Evolutionary conservation across 768 basidiomycete genomes (phyloP).

Genomic region (Naematelia encephala): DNA sequence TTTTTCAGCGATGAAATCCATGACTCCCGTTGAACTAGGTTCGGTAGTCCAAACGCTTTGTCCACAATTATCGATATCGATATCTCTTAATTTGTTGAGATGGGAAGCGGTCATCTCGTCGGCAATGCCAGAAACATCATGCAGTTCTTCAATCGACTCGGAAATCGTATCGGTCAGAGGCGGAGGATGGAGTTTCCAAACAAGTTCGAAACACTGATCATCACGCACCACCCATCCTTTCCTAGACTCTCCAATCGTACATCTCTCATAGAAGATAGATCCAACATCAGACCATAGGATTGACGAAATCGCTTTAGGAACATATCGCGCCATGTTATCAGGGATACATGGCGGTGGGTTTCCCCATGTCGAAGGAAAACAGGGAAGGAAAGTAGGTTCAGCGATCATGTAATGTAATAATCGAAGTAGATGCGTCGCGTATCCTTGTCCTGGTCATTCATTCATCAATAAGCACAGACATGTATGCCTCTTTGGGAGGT

Average conservation of each 20-base stretch:
- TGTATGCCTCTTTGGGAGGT: no score
- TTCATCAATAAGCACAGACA: neutral
- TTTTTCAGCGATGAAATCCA: conserved; percentile 4
- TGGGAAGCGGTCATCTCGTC: neutral
- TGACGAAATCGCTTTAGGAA: conserved; percentile 23
- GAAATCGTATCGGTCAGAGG: neutral
- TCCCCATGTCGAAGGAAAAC: conserved; percentile 24
- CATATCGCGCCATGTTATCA: neutral
- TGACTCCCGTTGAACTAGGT: conserved; percentile 2
- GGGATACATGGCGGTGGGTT: conserved; percentile 4
- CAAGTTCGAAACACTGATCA: conserved; percentile 15
- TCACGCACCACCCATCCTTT: conserved; percentile 32
- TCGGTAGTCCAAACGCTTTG: neutral
- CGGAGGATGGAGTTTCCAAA: conserved; percentile 20
- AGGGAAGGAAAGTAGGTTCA: conserved; percentile 13
- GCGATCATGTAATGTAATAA: conserved; percentile 31
- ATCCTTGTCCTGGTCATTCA: conserved; percentile 27
- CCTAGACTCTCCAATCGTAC: conserved; percentile 11
- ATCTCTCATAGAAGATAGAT: conserved; percentile 23
- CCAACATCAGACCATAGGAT: conserved; percentile 39
- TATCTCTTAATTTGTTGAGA: neutral
- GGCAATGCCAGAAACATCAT: neutral
- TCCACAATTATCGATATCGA: no score
- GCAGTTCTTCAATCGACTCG: neutral
- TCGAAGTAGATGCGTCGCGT: conserved; percentile 30